Evolutionary conservation across 2,329 filamentous ascomycete species (phyloP).

Genomic region (Plenodomus biglobosus): DNA sequence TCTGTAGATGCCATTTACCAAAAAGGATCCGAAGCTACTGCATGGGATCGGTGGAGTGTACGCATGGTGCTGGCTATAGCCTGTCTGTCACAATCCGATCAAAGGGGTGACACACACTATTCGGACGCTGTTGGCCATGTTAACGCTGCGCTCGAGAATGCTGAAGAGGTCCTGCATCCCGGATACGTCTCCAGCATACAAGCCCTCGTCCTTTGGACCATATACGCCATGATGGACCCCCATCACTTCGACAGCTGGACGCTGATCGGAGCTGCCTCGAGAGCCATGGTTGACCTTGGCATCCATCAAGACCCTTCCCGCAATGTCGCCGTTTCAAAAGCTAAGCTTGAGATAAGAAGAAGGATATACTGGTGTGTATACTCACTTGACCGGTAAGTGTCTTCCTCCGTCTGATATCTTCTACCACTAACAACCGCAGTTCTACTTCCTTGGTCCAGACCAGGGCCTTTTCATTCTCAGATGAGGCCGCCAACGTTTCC

Average conservation of each 20-base stretch:
- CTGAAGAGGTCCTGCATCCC: conserved; percentile 80
- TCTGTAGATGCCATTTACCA: conserved; percentile 82
- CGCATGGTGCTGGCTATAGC: conserved; percentile 88
- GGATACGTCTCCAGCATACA: conserved; percentile 85
- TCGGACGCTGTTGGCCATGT: conserved; percentile 62
- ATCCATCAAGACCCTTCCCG: conserved; percentile 87
- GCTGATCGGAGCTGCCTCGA: conserved; percentile 83
- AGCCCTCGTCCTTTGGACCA: conserved; percentile 78
- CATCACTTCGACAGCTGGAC: conserved; percentile 94
- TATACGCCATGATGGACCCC: conserved; percentile 89
- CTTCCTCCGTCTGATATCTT: background rate
- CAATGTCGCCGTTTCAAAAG: conserved; percentile 66
- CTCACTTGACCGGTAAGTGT: conserved; percentile 72
- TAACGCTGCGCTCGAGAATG: conserved; percentile 69
- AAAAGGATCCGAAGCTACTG: conserved; percentile 61
- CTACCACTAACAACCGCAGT: conserved; percentile 47
- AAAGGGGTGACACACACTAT: conserved; percentile 64
- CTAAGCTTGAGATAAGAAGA: conserved; percentile 73
- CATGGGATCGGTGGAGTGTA: conserved; percentile 79
- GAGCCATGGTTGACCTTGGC: conserved; percentile 85
- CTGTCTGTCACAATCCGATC: conserved; percentile 70
- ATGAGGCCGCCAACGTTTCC: conserved; percentile 81
- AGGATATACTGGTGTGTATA: conserved; percentile 91
- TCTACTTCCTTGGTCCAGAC: conserved; percentile 87
- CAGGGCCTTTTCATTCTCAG: conserved; percentile 88